phyloP scores from a whole-genome alignment of 805 yeast species.

The Saturnispora bothae region DNA sequence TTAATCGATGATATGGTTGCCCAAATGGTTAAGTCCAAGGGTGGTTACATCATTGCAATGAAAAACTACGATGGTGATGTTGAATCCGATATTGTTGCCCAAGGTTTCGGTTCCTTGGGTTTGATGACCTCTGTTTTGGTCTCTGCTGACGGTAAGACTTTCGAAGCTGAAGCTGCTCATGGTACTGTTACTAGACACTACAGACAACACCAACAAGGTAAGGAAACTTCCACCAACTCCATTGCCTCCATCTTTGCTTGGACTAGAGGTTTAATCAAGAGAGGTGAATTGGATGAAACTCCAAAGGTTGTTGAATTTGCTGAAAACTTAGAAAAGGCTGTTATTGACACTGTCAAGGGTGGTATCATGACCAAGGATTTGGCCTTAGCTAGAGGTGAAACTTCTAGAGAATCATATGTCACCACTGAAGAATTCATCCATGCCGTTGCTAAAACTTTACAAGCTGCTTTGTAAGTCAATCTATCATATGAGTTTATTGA shows the following conservation, averaged over 20 bases:
- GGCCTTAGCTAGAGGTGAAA: constrained; percentile 81
- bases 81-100: constrained; percentile 93
- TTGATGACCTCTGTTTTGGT: constrained; percentile 95
- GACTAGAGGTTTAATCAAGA: constrained; percentile 87
- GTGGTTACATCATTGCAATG: constrained; percentile 92
- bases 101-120: constrained; percentile 95
- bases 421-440: constrained; percentile 87
- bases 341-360: constrained; percentile 76
- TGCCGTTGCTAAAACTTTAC: constrained; percentile 63
- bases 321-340: constrained; percentile 67
- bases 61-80: constrained; percentile 98
- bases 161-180: constrained; percentile 97
- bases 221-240: constrained; percentile 94
- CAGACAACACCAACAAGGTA: constrained; percentile 93
- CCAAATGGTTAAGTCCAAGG: constrained; percentile 92
- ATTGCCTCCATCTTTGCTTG: constrained; percentile 97
- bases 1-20: constrained; percentile 98
- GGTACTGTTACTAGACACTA: constrained; percentile 97
- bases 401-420: constrained; percentile 72
- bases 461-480: constrained; percentile 15
- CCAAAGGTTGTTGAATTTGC: constrained; percentile 81
- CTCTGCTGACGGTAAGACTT: constrained; percentile 94
- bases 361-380: constrained; percentile 94
- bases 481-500: no score
- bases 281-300: constrained; percentile 81